phyloP scores from a whole-genome alignment of 2,329 filamentous ascomycete genomes.

The Byssochlamys sp. region DNA sequence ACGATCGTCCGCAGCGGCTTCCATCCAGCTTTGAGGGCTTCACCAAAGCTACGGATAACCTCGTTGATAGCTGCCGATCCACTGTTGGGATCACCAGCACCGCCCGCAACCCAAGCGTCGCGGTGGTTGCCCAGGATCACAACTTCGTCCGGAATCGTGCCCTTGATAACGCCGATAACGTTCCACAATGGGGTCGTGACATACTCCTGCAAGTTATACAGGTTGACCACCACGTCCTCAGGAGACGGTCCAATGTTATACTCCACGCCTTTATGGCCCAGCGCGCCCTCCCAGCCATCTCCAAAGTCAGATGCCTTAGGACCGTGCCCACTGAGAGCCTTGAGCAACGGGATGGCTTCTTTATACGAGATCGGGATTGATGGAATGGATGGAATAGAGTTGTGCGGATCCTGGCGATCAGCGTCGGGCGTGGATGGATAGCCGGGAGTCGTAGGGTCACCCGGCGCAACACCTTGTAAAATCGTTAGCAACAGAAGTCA shows the following conservation, averaged over 20 bases:
- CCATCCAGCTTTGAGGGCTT: constrained; percentile 64
- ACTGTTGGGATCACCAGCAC: constrained; percentile 72
- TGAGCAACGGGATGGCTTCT: constrained; percentile 79
- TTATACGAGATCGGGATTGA: constrained; percentile 83
- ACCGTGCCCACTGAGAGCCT: constrained; percentile 79
- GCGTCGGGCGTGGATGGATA: constrained; percentile 88
- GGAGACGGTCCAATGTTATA: constrained; percentile 82
- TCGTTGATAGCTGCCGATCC: constrained; percentile 73
- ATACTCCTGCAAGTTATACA: constrained; percentile 72
- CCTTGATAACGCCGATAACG: constrained; percentile 85
- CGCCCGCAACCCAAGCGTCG: constrained; percentile 82
- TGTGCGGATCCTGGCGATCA: constrained; percentile 61
- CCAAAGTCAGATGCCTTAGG: constrained; percentile 66
- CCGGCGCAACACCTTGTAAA: constrained; percentile 45
- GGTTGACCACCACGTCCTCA: constrained; percentile 58
- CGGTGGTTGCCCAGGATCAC: constrained; percentile 86
- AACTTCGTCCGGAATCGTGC: constrained; percentile 72
- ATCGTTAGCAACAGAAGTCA: constrained; percentile 9
- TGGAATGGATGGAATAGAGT: constrained; percentile 70
- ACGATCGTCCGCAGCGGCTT: constrained; percentile 82
- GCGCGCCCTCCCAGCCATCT: constrained; percentile 62
- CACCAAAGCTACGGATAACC: constrained; percentile 63
- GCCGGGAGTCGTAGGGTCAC: constrained; percentile 82
- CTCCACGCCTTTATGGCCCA: constrained; percentile 68
- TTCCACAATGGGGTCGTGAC: constrained; percentile 78